phyloP scores from a whole-genome alignment of 2,329 filamentous ascomycete genomes.

The Septoria linicola region DNA sequence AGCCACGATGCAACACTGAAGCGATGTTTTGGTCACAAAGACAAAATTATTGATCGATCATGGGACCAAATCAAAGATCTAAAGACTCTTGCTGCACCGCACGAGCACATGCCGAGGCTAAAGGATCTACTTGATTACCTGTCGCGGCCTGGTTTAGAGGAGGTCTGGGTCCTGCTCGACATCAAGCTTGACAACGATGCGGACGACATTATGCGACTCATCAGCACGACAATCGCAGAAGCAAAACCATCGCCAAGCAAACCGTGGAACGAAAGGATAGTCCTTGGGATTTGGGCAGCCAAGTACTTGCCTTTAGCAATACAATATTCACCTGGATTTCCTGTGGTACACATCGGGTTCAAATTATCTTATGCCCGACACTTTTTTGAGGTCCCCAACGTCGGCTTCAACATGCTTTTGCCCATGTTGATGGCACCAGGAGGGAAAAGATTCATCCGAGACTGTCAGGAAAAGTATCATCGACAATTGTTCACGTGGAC shows the following conservation, averaged over 20 bases:
- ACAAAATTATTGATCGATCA: conserved; percentile 70
- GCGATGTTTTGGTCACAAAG: conserved; percentile 75
- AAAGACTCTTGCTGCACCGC: conserved; percentile 65
- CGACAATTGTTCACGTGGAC: conserved; percentile 79
- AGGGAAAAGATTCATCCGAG: conserved; percentile 64
- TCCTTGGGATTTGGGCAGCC: conserved; percentile 81
- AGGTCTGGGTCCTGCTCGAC: conserved; percentile 81
- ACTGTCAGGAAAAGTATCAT: conserved; percentile 41
- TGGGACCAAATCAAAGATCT: conserved; percentile 72
- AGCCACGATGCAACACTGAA: conserved; percentile 67
- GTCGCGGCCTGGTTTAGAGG: conserved; percentile 60
- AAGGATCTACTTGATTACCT: conserved; percentile 73
- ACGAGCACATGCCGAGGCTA: conserved; percentile 71
- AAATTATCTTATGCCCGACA: conserved; percentile 66
- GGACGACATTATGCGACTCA: conserved; percentile 66
- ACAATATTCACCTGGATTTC: conserved; percentile 61
- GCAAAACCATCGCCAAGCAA: conserved; percentile 24
- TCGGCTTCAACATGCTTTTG: conserved; percentile 77
- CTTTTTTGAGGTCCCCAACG: conserved; percentile 65
- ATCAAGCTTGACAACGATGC: conserved; percentile 80
- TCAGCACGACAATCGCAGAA: conserved; percentile 61
- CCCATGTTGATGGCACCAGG: conserved; percentile 65
- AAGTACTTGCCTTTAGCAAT: conserved; percentile 66
- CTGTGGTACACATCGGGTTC: conserved; percentile 67
- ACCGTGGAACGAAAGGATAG: conserved; percentile 70